Evolutionary conservation across 345 rosid genomes (phyloP).

Genomic region (Cardamine occulta): DNA sequence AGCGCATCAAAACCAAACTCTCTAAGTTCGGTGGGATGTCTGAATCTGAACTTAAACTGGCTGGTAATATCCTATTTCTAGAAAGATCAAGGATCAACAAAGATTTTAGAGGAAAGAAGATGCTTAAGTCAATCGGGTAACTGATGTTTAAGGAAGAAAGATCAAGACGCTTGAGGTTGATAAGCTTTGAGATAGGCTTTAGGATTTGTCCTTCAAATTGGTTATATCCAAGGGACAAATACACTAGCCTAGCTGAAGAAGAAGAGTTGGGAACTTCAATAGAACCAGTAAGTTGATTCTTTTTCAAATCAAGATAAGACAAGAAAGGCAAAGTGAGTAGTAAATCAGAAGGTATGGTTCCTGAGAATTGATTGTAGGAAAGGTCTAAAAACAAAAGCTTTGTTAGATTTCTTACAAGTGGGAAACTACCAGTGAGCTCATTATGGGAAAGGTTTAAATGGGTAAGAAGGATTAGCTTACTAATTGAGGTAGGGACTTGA

Average conservation of each 20-base stretch:
- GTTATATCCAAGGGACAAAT: conserved; percentile 21
- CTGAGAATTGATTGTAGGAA: conserved; percentile 21
- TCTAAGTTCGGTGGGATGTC: conserved; percentile 5
- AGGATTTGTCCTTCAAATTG: conserved; percentile 20
- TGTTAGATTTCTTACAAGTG: conserved; percentile 16
- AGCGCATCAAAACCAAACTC: background rate
- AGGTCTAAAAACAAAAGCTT: conserved; percentile 12
- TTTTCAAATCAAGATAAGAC: conserved; percentile 16
- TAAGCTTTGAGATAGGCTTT: conserved; percentile 13
- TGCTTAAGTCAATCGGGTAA: conserved; percentile 12
- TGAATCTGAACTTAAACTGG: conserved; percentile 31
- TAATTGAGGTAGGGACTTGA: conserved; percentile 29
- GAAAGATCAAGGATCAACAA: conserved; percentile 14
- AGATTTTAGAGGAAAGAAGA: conserved; percentile 26
- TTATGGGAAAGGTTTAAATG: conserved; percentile 27
- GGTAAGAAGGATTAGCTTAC: conserved; percentile 10
- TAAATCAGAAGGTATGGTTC: conserved; percentile 26
- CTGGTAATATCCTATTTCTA: conserved; percentile 11
- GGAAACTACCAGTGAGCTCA: conserved; percentile 27
- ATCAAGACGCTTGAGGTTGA: background rate
- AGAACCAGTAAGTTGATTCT: conserved; percentile 24
- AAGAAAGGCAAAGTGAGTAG: conserved; percentile 22
- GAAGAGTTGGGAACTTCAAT: conserved; percentile 5
- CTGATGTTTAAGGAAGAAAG: conserved; percentile 19
- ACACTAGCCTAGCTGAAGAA: conserved; percentile 13